phyloP scores from a whole-genome alignment of 257 asterid genomes.

The Scutellaria minor region DNA sequence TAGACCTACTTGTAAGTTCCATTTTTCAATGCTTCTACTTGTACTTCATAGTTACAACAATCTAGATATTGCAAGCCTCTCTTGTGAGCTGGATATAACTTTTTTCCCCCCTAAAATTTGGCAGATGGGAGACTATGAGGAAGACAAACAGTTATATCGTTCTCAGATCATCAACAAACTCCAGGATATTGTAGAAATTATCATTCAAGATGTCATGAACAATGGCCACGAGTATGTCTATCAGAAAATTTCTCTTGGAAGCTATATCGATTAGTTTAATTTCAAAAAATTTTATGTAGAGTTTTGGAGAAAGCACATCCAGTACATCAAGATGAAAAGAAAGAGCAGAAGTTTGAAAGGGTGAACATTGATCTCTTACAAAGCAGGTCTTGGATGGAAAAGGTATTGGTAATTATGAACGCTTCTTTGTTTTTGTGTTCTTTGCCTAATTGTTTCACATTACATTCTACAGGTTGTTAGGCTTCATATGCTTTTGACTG shows the following conservation, averaged over 20 bases:
- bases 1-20: constrained; percentile 65
- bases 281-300: constrained; percentile 49
- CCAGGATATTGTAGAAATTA: constrained; percentile 92
- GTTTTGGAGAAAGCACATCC: constrained; percentile 53
- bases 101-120: constrained; percentile 1
- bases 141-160: constrained; percentile 43
- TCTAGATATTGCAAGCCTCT: constrained; percentile 17
- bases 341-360: constrained; percentile 78
- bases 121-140: constrained; percentile 67
- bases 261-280: constrained; percentile 29
- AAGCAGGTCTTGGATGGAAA: constrained; percentile 80
- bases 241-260: constrained; percentile 27
- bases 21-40: constrained; percentile 22
- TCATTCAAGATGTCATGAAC: constrained; percentile 84
- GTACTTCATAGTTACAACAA: constrained; percentile 20
- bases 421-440: constrained; percentile 3
- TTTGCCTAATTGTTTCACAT: constrained; percentile 25
- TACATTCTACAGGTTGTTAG: constrained; percentile 73
- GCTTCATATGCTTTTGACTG: constrained; percentile 93
- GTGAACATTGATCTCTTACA: constrained; percentile 60
- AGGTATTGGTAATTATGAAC: constrained; percentile 53
- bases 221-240: constrained; percentile 70
- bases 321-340: constrained; percentile 49
- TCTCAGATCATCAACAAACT: constrained; percentile 77
- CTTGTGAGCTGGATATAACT: background rate